Evolutionary conservation across 345 rosid species (phyloP).

Genomic region (Lepidium africanum): DNA sequence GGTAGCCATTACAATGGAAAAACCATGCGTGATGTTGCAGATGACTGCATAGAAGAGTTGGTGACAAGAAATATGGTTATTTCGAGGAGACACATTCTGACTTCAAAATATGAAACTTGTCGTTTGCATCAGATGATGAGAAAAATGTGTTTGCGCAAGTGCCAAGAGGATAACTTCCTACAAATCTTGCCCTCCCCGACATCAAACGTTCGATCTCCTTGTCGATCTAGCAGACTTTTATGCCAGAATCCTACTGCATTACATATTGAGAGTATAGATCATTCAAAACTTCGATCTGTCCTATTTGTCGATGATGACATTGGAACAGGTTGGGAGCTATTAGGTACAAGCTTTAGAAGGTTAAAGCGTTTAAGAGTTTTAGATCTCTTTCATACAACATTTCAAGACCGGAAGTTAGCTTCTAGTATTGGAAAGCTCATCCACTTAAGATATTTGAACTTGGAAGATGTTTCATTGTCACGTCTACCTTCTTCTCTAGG

Average conservation of each 20-base stretch:
- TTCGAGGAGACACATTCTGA: neutral
- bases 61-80: slow-evolving; percentile 26
- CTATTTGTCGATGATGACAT: neutral
- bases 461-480: too few relatives aligned
- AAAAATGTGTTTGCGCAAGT: slow-evolving; percentile 1
- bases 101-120: neutral
- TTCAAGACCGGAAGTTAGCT: slow-evolving; percentile 3
- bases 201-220: neutral
- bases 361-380: slow-evolving; percentile 24
- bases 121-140: slow-evolving; percentile 18
- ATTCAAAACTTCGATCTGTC: neutral
- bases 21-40: slow-evolving; percentile 17
- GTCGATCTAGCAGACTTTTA: slow-evolving; percentile 16
- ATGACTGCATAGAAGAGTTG: slow-evolving; percentile 23
- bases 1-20: neutral
- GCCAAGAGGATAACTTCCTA: slow-evolving; percentile 1
- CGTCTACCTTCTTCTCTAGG: slow-evolving; percentile 15
- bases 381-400: too few relatives aligned
- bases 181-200: too few relatives aligned
- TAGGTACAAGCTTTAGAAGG: neutral
- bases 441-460: slow-evolving; percentile 19
- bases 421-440: slow-evolving; percentile 26
- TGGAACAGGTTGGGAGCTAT: too few relatives aligned
- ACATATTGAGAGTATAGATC: neutral
- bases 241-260: neutral